Evolutionary conservation across 805 yeast species (phyloP), one percentile per base, ranked within the genome.

Genomic region (Pichia exigua): DNA sequence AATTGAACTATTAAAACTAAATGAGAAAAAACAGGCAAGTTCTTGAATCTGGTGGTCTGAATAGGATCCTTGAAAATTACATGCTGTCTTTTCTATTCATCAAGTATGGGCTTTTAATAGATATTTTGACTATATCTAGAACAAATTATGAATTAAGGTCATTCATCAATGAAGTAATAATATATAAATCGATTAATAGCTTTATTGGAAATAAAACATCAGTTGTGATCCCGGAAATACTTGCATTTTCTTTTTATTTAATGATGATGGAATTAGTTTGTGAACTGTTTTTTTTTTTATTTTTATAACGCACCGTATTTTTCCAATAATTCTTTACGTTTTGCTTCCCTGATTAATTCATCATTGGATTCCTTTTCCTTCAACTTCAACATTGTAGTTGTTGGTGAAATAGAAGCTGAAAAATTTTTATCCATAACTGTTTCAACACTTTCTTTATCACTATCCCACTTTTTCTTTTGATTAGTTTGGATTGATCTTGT

Each of bases 321-420:
- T 30, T 56, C 65, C 7, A 72, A 48, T 42, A 77, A 54, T 42
- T 65, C 59, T 35, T 60, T 63, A 49, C 69, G 63, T 41, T 68
- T 60, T 21, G 61, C 57, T 27, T 65, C 65, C 35, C 67, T 62
- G 44, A 60, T 53, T 11, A 61, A 55, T 26, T 56, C 59, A 17
- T 61, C 65, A 26, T 65, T 65, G 39, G 63, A 59, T 35, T 70
- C 64, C 52, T 65, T 57, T 57, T 68, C 59, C 44, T 70, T 69
- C 51, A 71, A 61, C 40, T 69, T 69, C 10, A 67, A 43, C 58
- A 66, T 68, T 0, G 73, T 72, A 30, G 70, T 69, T 0, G 82
- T 78, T 13, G 83, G 83, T 22, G 76, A 71, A 1, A 72, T 73
- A 39, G 74, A 72, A 8, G 64, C 54, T n/a, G 65, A 56, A 39